Conservation (phyloP, 495 filamentous ascomycete species). For the Aspergillus campestris region DNA sequence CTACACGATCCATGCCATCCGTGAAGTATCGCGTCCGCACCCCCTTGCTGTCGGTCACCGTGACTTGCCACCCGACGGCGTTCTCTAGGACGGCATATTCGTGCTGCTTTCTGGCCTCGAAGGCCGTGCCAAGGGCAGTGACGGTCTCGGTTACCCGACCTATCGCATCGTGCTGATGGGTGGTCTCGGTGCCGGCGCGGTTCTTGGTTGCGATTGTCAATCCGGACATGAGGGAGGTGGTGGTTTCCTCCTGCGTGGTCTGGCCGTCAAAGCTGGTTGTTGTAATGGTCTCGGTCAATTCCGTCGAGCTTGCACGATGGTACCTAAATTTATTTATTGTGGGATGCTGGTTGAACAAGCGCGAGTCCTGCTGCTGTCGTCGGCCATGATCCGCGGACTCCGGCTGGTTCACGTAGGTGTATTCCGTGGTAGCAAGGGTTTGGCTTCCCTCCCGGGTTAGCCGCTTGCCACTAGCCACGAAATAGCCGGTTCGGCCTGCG, state of each 20-base stretch:
- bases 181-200: neutral
- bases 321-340: neutral
- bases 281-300: too few species aligned
- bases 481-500: neutral
- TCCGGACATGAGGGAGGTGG: neutral
- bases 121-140: neutral
- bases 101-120: neutral
- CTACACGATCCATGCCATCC: slow-evolving; percentile 1
- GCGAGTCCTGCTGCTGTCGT: neutral
- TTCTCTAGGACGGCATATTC: neutral
- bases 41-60: slow-evolving; percentile 2
- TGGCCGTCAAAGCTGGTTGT: slow-evolving; percentile 1
- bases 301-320: neutral
- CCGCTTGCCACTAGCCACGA: neutral
- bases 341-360: neutral
- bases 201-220: neutral
- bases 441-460: neutral
- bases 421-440: neutral
- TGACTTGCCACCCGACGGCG: neutral
- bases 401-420: slow-evolving; percentile 1
- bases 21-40: slow-evolving; percentile 3
- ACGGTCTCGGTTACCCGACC: neutral
- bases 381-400: neutral
- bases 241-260: neutral
- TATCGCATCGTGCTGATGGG: neutral